A percentile compares a stretch with the other conserved stretches of the same genome.
These are phyloP conservation scores for Glycyrrhiza uralensis DNA, from an alignment of 306 rosid genomes.

Conservation along the genomic window DNA sequence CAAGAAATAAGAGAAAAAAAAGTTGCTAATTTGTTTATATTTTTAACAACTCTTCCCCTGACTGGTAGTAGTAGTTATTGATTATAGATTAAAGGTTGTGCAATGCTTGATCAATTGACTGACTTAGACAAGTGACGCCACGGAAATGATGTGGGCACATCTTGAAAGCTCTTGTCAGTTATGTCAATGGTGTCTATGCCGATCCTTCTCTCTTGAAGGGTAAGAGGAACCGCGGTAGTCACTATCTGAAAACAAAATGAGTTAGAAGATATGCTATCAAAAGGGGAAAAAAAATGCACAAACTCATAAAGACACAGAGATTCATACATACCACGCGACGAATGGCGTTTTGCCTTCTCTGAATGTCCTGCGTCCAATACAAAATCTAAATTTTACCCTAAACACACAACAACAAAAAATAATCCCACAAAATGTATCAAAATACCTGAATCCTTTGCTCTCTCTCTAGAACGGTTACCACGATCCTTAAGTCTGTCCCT, in stretches of 20 bases:
- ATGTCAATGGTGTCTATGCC: slow-evolving; percentile 72
- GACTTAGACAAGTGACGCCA: background rate
- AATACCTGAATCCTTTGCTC: slow-evolving; percentile 76
- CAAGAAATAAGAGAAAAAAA: background rate
- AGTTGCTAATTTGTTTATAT: background rate
- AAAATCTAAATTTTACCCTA: background rate
- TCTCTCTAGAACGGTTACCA: slow-evolving; percentile 69
- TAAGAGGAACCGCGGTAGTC: slow-evolving; percentile 62
- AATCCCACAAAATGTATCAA: background rate
- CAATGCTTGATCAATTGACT: slow-evolving; percentile 28
- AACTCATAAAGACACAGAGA: slow-evolving; percentile 1
- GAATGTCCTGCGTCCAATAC: slow-evolving; percentile 54
- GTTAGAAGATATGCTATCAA: slow-evolving; percentile 1
- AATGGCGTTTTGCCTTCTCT: slow-evolving; percentile 73
- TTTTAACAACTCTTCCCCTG: background rate
- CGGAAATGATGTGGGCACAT: background rate
- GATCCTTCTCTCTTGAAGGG: slow-evolving; percentile 87
- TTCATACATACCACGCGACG: slow-evolving; percentile 71
- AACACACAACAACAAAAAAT: background rate
- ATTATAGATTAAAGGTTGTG: slow-evolving; percentile 18
- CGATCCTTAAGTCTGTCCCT: slow-evolving; percentile 64
- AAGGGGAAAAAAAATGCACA: background rate
- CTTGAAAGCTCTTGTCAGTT: background rate
- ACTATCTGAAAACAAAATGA: slow-evolving; percentile 51
- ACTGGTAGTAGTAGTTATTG: background rate